A percentile compares a stretch with the other conserved stretches of the same genome.
Conservation (phyloP, 768 basidiomycete species). For the Phylloporus sp. region DNA sequence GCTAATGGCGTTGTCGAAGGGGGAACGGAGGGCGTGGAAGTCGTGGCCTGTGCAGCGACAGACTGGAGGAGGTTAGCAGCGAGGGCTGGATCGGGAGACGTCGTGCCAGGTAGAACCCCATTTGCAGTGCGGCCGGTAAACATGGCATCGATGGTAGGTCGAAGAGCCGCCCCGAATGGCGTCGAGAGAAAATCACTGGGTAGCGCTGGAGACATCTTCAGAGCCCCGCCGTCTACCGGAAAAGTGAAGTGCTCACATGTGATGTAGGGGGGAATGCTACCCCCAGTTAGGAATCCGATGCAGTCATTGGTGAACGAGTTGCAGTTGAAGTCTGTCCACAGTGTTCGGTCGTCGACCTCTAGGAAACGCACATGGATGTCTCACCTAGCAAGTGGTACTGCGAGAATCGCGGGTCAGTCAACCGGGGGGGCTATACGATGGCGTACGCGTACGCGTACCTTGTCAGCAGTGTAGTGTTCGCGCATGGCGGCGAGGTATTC, state of each 20-base stretch:
- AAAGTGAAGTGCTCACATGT: slow-evolving; percentile 44
- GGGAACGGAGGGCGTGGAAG: slow-evolving; percentile 8
- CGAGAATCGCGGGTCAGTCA: neutral
- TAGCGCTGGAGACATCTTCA: slow-evolving; percentile 43
- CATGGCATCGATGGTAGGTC: slow-evolving; percentile 91
- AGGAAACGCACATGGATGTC: neutral
- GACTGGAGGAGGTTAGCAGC: slow-evolving; percentile 53
- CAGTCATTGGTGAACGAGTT: slow-evolving; percentile 92
- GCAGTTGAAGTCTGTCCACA: slow-evolving; percentile 76
- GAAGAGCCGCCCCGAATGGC: slow-evolving; percentile 78
- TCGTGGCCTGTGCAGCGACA: slow-evolving; percentile 48
- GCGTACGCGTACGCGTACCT: slow-evolving; percentile 42
- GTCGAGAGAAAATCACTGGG: slow-evolving; percentile 85
- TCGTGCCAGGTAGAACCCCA: slow-evolving; percentile 24
- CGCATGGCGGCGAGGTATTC: slow-evolving; percentile 78
- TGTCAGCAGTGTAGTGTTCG: slow-evolving; percentile 83
- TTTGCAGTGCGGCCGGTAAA: slow-evolving; percentile 45
- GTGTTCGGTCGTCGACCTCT: neutral
- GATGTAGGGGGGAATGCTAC: slow-evolving; percentile 75
- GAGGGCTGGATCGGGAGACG: slow-evolving; percentile 43
- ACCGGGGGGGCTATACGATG: neutral
- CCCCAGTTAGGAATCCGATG: slow-evolving; percentile 81
- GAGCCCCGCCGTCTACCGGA: neutral
- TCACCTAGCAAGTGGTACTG: slow-evolving; percentile 85
- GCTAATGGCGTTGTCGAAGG: slow-evolving; percentile 26